These are phyloP conservation scores for Penicillium janthinellum DNA, from an alignment of 2,329 filamentous ascomycete species.

Conservation along the genomic window DNA sequence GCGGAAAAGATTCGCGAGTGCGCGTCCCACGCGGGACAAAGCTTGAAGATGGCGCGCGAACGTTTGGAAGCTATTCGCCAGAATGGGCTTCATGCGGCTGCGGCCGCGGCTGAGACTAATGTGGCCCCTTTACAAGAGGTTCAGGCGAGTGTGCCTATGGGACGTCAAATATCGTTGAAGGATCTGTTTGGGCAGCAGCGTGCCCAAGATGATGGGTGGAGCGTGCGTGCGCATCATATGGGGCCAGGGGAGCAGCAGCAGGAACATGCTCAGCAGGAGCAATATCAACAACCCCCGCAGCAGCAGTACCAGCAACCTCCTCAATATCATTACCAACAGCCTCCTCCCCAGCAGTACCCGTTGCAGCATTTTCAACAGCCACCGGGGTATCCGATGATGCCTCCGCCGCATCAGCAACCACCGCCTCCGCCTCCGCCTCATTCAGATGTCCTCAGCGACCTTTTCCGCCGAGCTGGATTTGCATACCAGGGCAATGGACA, in stretches of 20 bases:
- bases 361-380: constrained; percentile 13
- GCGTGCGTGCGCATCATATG: constrained; percentile 50
- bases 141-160: constrained; percentile 50
- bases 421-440: constrained; percentile 21
- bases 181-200: constrained; percentile 59
- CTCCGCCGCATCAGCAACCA: constrained; percentile 7
- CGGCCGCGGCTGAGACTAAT: constrained; percentile 31
- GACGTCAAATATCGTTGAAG: constrained; percentile 55
- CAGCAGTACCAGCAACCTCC: constrained; percentile 3
- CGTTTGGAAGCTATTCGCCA: constrained; percentile 39
- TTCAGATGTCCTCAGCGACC: constrained; percentile 43
- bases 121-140: constrained; percentile 41
- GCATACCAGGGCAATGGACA: constrained; percentile 30
- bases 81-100: constrained; percentile 35
- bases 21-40: constrained; percentile 55
- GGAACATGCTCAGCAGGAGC: constrained; percentile 3
- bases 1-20: constrained; percentile 58
- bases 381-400: constrained; percentile 1
- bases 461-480: constrained; percentile 48
- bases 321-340: constrained; percentile 18
- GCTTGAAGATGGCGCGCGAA: constrained; percentile 48
- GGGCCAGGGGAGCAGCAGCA: constrained; percentile 23
- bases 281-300: constrained; percentile 10
- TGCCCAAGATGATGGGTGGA: constrained; percentile 54
- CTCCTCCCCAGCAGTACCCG: constrained; percentile 15